Evolutionary conservation across 2,329 filamentous ascomycete genomes (phyloP), one percentile per base, ranked within the genome.

Genomic region (Fusarium napiforme): DNA sequence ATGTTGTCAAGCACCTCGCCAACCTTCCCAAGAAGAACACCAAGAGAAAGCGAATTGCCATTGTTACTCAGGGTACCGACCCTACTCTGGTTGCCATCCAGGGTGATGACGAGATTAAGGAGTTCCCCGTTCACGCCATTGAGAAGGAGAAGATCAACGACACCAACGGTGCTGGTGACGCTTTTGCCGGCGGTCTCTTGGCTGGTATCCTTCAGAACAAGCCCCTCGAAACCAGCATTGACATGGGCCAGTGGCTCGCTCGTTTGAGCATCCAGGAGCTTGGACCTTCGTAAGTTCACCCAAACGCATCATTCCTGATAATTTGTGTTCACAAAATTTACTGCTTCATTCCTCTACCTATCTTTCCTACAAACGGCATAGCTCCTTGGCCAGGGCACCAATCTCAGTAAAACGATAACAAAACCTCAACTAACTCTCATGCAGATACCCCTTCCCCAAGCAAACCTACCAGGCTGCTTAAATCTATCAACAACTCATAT

Each of bases 211-310:
- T 97, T 71, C 88, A 96, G 84, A 94, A 93, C 83, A 93, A 96
- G 87, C 82, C 90, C 61, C 88, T 99, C 57, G 91, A 93, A 78
- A 90, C 91, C 75, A 89, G 89, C 79, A 89, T 99, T 77, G 93
- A 98, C 83, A 93, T 96, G 89, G 96, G 96, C 74, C 95, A 98
- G 85, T 99, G 96, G 96, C 90, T 99, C 75, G 96, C 96, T 56
- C 92, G 93, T 80, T 87, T 97, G 79, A 96, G 95, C 88, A 96
- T 99, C 83, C 92, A 96, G 86, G 95, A 98, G 86, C 87, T 98
- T 78, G 96, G 96, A 79, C 95, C 96, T 85, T 96, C 95, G 93
- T 98, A 92, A 88, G 93, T 93, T 74, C 49, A 71, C 60, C 56
- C 43, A 36, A 32, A 61, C 71, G 34, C 66, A 62, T 60, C 42